Evolutionary conservation across 2,329 filamentous ascomycete genomes (phyloP).

Genomic region (Dactylonectria estremocensis): DNA sequence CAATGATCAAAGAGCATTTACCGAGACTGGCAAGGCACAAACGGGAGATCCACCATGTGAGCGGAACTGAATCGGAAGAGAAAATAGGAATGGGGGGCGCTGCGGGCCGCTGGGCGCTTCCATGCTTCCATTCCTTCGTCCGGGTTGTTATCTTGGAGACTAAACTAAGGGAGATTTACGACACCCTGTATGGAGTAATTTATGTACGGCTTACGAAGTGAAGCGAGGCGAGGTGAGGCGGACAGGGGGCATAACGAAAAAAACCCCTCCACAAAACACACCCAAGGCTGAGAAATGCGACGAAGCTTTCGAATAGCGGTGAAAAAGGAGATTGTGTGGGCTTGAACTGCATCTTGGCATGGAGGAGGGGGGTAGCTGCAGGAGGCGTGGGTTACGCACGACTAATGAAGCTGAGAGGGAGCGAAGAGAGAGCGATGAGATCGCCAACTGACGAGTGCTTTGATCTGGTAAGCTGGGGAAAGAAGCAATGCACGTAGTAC

Average conservation of each 20-base stretch:
- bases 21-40: conserved; percentile 31
- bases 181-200: conserved; percentile 5
- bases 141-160: conserved; percentile 20
- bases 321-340: conserved; percentile 24
- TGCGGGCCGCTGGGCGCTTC: conserved; percentile 21
- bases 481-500: background rate
- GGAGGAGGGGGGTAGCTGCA: conserved; percentile 22
- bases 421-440: background rate
- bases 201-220: conserved; percentile 18
- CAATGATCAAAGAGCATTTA: conserved; percentile 44
- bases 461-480: background rate
- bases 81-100: background rate
- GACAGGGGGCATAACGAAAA: conserved; percentile 24
- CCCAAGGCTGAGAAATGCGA: conserved; percentile 32
- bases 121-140: conserved; percentile 15
- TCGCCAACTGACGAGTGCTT: background rate
- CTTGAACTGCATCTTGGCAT: conserved; percentile 7
- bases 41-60: conserved; percentile 26
- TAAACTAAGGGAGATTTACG: conserved; percentile 21
- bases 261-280: conserved; percentile 15
- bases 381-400: conserved; percentile 18
- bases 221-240: conserved; percentile 17
- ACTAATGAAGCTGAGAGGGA: conserved; percentile 11
- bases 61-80: conserved; percentile 25
- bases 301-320: conserved; percentile 27